Percentiles rank a stretch among this genome's conserved stretches.
phyloP scores from a whole-genome alignment of 495 filamentous ascomycete genomes.

The Jackrogersella multiformis region DNA sequence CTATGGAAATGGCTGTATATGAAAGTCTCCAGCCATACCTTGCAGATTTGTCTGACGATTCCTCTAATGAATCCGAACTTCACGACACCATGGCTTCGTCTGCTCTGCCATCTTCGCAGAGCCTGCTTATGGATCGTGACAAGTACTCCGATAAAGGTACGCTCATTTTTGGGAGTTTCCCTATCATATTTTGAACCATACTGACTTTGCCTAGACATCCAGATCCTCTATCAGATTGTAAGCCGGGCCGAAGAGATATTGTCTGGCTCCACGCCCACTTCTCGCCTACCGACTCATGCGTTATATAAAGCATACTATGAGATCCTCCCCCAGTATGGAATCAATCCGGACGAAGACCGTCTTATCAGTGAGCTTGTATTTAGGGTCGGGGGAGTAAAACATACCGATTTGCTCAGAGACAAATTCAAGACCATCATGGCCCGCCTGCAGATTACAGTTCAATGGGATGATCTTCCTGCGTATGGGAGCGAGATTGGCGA shows the following conservation, averaged over 20 bases:
- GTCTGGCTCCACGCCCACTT: slow-evolving; percentile 63
- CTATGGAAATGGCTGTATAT: slow-evolving; percentile 33
- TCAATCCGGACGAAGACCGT: slow-evolving; percentile 75
- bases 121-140: slow-evolving; percentile 22
- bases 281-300: slow-evolving; percentile 75
- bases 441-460: slow-evolving; percentile 72
- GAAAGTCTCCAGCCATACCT: slow-evolving; percentile 22
- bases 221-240: slow-evolving; percentile 79
- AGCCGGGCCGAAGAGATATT: slow-evolving; percentile 70
- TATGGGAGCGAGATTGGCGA: slow-evolving; percentile 32
- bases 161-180: slow-evolving; percentile 30
- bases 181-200: too few species aligned
- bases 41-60: slow-evolving; percentile 25
- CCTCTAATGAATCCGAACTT: slow-evolving; percentile 14
- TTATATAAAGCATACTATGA: slow-evolving; percentile 83
- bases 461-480: slow-evolving; percentile 54
- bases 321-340: slow-evolving; percentile 70
- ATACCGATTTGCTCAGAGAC: slow-evolving; percentile 62
- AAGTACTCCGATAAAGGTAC: slow-evolving; percentile 73
- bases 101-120: not conserved
- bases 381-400: slow-evolving; percentile 71
- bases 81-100: slow-evolving; percentile 24
- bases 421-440: slow-evolving; percentile 72
- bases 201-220: slow-evolving; percentile 69
- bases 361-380: slow-evolving; percentile 81